Percentiles rank a stretch among this genome's conserved stretches.
Conservation (phyloP, 2,329 filamentous ascomycete species). For the Phaeosphaeriaceae sp. region DNA sequence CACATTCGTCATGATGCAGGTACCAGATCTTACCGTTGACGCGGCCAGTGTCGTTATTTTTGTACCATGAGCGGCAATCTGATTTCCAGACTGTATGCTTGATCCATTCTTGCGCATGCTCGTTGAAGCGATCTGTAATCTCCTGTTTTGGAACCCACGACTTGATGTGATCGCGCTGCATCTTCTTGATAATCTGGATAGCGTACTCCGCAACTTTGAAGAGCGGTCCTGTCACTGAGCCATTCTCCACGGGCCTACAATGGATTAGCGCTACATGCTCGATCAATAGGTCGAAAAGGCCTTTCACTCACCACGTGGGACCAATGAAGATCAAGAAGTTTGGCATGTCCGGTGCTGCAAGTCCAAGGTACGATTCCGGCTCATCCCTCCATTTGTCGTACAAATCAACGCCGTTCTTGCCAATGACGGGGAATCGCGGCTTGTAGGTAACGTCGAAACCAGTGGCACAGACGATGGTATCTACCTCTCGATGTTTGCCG, state of each 20-base stretch:
- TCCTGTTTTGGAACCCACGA: constrained; percentile 51
- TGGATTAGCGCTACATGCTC: constrained; percentile 6
- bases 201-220: constrained; percentile 50
- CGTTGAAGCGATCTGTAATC: constrained; percentile 53
- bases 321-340: constrained; percentile 53
- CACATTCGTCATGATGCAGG: too few relatives aligned
- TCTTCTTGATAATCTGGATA: constrained; percentile 53
- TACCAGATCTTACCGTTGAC: constrained; percentile 34
- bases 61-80: constrained; percentile 55
- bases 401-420: constrained; percentile 49
- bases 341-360: constrained; percentile 53
- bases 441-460: constrained; percentile 55
- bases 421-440: constrained; percentile 54
- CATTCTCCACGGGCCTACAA: constrained; percentile 55
- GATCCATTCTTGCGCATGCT: constrained; percentile 56
- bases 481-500: constrained; percentile 50
- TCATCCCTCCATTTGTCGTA: constrained; percentile 50
- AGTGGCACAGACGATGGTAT: constrained; percentile 55
- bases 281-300: too few relatives aligned
- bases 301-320: constrained; percentile 43
- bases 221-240: constrained; percentile 52
- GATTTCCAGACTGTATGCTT: constrained; percentile 59
- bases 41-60: constrained; percentile 49
- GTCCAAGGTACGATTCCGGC: constrained; percentile 52
- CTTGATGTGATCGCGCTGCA: constrained; percentile 55